Evolutionary conservation across 2,329 filamentous ascomycete genomes (phyloP).

Genomic region (Beauveria brongniartii): DNA sequence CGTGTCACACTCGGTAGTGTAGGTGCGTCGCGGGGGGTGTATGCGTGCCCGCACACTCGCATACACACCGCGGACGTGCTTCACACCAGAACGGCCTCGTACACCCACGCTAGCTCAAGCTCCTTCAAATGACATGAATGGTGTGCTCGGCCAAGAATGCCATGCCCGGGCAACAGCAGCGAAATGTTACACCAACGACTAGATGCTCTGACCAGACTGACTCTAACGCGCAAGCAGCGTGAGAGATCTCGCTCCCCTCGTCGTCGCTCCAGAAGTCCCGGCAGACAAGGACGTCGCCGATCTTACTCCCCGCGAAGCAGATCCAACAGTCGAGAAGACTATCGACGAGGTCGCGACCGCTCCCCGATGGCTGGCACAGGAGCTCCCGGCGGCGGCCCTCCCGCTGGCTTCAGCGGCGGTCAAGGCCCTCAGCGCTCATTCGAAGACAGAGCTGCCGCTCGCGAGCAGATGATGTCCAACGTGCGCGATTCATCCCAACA

Average conservation of each 20-base stretch:
- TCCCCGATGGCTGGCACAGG: slow-evolving; percentile 79
- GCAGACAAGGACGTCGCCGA: slow-evolving; percentile 59
- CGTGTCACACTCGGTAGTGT: background rate
- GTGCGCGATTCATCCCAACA: slow-evolving; percentile 94
- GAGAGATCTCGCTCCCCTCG: slow-evolving; percentile 76
- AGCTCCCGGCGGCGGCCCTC: slow-evolving; percentile 61
- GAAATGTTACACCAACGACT: slow-evolving; percentile 24
- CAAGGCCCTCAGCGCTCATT: slow-evolving; percentile 59
- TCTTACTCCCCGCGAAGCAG: slow-evolving; percentile 74
- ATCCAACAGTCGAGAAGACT: slow-evolving; percentile 67
- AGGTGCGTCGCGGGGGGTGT: background rate
- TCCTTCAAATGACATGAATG: background rate
- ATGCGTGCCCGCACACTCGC: background rate
- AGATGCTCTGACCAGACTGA: background rate
- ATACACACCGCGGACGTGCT: background rate
- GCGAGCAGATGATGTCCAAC: slow-evolving; percentile 93
- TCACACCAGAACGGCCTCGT: background rate
- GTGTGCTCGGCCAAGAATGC: background rate
- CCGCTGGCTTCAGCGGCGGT: slow-evolving; percentile 55
- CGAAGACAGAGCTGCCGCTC: slow-evolving; percentile 75
- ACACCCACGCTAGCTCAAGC: background rate
- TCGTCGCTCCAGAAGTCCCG: slow-evolving; percentile 78
- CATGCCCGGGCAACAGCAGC: slow-evolving; percentile 1
- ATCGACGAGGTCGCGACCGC: slow-evolving; percentile 65
- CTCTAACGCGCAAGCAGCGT: slow-evolving; percentile 49